These are phyloP conservation scores for Diutina siamensis DNA, from an alignment of 1,139 yeast genomes.

Conservation along the genomic window DNA sequence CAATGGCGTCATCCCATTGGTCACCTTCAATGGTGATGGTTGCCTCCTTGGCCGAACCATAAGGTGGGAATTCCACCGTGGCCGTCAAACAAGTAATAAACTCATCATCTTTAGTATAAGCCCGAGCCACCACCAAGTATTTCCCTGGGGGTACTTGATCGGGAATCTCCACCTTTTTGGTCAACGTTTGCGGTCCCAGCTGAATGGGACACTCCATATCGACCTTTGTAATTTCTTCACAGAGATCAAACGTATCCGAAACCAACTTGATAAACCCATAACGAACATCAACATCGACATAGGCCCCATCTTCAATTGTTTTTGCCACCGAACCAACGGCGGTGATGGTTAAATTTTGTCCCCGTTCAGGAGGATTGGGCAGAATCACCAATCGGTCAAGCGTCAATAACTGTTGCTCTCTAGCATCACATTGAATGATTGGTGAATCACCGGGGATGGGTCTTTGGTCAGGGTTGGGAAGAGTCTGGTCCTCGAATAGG, in stretches of 20 bases:
- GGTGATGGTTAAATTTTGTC: conserved; percentile 61
- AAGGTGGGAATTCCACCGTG: conserved; percentile 47
- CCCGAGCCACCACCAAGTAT: conserved; percentile 77
- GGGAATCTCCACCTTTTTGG: conserved; percentile 73
- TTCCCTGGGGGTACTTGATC: conserved; percentile 93
- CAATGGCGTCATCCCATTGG: no score
- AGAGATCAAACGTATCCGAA: conserved; percentile 79
- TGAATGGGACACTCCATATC: conserved; percentile 73
- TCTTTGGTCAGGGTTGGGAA: conserved; percentile 24
- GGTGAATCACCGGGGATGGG: conserved; percentile 93
- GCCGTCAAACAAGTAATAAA: conserved; percentile 82
- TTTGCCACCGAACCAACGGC: conserved; percentile 57
- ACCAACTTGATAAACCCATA: conserved; percentile 83
- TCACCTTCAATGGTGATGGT: no score
- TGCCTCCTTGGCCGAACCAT: neutral
- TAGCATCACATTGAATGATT: conserved; percentile 59
- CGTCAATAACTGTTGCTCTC: conserved; percentile 48
- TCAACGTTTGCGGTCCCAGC: conserved; percentile 54
- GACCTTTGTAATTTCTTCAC: conserved; percentile 76
- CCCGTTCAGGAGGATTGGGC: conserved; percentile 87
- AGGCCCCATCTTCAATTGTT: conserved; percentile 68
- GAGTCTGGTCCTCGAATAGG: neutral
- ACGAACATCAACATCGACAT: conserved; percentile 85
- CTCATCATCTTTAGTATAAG: conserved; percentile 72
- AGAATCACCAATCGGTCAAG: conserved; percentile 47